Evolutionary conservation across 352 stramenopile species (phyloP).

Genomic region (Globisporangium mamillatum): DNA sequence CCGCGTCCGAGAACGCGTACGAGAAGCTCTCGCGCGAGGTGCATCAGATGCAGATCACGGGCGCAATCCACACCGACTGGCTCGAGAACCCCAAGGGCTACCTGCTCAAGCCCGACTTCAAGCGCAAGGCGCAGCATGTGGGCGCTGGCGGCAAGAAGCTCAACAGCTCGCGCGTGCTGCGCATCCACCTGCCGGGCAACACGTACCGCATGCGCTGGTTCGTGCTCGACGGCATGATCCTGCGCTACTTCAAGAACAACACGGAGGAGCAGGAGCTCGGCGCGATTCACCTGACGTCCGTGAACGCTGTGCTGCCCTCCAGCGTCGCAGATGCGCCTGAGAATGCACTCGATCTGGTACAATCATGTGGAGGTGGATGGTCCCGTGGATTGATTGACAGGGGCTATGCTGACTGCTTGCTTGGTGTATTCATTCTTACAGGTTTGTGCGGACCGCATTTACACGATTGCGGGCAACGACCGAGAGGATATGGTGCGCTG

Average conservation of each 20-base stretch:
- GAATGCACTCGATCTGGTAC: constrained; percentile 78
- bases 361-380: not conserved
- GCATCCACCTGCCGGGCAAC: constrained; percentile 76
- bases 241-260: constrained; percentile 87
- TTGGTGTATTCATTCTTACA: constrained; percentile 9
- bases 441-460: constrained; percentile 87
- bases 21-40: constrained; percentile 89
- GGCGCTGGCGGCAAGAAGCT: constrained; percentile 85
- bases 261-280: constrained; percentile 86
- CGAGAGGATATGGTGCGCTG: constrained; percentile 88
- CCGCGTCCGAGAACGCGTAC: constrained; percentile 75
- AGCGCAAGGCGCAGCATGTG: constrained; percentile 83
- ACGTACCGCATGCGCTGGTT: constrained; percentile 85
- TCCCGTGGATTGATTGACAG: not conserved
- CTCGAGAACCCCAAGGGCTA: constrained; percentile 89
- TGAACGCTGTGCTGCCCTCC: constrained; percentile 85
- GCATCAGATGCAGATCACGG: constrained; percentile 88
- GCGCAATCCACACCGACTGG: constrained; percentile 88
- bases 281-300: constrained; percentile 83
- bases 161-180: constrained; percentile 71
- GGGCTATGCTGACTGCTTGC: not conserved
- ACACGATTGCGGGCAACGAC: constrained; percentile 83
- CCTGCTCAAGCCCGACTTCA: constrained; percentile 87
- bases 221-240: constrained; percentile 86
- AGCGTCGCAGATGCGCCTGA: constrained; percentile 86